These are phyloP conservation scores for Houttuynia cordata DNA, from an alignment of 164 flowering plant species.

Conservation along the genomic window DNA sequence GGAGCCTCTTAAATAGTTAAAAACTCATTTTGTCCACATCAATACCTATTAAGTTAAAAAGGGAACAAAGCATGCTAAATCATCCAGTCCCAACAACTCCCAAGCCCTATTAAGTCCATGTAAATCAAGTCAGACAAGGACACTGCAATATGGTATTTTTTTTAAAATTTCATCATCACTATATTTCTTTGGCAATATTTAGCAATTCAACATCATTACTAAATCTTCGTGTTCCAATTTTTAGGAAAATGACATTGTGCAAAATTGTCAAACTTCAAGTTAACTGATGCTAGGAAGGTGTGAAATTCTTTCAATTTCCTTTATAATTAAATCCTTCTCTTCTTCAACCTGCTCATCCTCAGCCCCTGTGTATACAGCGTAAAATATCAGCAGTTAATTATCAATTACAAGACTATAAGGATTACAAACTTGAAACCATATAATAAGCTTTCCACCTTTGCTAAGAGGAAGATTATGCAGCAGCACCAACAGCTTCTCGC, in stretches of 20 bases:
- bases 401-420: background rate
- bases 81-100: no score
- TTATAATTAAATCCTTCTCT: conserved; percentile 79
- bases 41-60: no score
- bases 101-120: no score
- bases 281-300: conserved; percentile 9
- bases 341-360: conserved; percentile 95
- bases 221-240: background rate
- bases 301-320: conserved; percentile 76
- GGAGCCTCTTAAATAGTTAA: no score
- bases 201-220: no score
- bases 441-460: conserved; percentile 37
- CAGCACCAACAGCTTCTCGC: conserved; percentile 49
- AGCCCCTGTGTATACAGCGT: conserved; percentile 25
- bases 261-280: background rate
- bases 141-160: no score
- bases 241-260: background rate
- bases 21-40: no score
- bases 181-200: no score
- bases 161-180: no score
- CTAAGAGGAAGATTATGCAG: conserved; percentile 64
- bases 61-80: no score
- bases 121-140: no score
- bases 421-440: background rate
- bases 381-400: background rate